Base-by-base conservation (phyloP, 2,329 filamentous ascomycete genomes). In the Aspergillus sergii region DNA sequence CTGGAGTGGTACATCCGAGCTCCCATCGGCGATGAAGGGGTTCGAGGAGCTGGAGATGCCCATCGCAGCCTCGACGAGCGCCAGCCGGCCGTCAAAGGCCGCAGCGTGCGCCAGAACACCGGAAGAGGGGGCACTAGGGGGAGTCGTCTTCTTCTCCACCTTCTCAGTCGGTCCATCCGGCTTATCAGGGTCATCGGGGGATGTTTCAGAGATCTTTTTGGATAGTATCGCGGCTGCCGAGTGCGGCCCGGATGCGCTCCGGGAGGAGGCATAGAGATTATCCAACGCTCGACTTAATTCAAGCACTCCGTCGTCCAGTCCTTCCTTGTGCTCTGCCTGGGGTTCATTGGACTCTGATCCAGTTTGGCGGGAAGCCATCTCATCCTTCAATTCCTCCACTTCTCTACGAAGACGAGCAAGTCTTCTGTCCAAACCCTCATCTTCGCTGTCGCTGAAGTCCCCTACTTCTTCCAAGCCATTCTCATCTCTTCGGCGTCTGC, bases 371-470 rank as follows among this genome's bases (percentile, higher is more conserved):
- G 72, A 73, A 34, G 75, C 75, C 69, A 83, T 71, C 70, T 82
- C 78, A 54, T 82, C 83, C 72, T 89, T 89, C 56, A 90, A 83
- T 71, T 92, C 92, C 71, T 92, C 90, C 10, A 96, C 87, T 77
- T 98, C 94, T 62, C 92, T 86, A 75, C 89, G 90, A 69, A 99
- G 79, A 64, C 95, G 87, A 34, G 93, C 91, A 67, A 99, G 87
- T 78, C 90, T 94, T 67, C 88, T 85, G 67, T 92, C 89, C 51
- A 97, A 80, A 55, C 85, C 89, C 78, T 96, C 93, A 7, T 89
- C 89, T 62, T 92, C 91, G n/a, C 88, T 89, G 62, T 93, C 91
- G 69, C 91, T 94, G 19, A 92, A 80, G 67, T 94, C 91, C 2
- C 89, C 92, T 21, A 91, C 81, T 71, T 91, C 88, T 70, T 89